Conservation (phyloP, 2,329 filamentous ascomycete species). For the Cyanodermella asteris region DNA sequence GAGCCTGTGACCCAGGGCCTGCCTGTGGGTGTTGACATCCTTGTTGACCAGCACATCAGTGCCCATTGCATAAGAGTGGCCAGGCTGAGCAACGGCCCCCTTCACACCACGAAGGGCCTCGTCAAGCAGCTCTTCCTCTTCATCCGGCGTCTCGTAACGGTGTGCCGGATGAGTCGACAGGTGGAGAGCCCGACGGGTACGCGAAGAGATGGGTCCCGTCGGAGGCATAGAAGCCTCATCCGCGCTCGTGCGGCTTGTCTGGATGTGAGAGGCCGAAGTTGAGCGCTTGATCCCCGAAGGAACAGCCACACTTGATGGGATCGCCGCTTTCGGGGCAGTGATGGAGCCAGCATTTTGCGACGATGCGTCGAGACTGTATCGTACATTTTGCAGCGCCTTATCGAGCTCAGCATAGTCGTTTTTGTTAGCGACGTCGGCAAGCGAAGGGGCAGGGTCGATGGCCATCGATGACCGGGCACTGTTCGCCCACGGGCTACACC, state of each 20-base stretch:
- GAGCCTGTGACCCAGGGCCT: constrained; percentile 10
- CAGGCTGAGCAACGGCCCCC: constrained; percentile 30
- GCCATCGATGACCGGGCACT: constrained; percentile 70
- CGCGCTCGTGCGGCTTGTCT: constrained; percentile 2
- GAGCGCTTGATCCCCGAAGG: constrained; percentile 12
- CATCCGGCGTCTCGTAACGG: constrained; percentile 83
- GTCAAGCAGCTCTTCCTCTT: constrained; percentile 87
- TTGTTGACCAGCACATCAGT: constrained; percentile 27
- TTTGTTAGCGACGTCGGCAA: too few species aligned
- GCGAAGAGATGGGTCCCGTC: constrained; percentile 46
- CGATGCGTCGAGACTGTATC: constrained; percentile 32
- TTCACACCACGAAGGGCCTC: constrained; percentile 65
- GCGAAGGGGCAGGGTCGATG: constrained; percentile 46
- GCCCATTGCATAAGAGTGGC: too few species aligned
- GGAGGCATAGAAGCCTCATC: constrained; percentile 22
- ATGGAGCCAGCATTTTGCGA: constrained; percentile 8
- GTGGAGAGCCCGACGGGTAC: constrained; percentile 56
- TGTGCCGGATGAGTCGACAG: constrained; percentile 50
- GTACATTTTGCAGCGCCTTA: constrained; percentile 36
- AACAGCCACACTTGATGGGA: constrained; percentile 16
- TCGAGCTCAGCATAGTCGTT: constrained; percentile 38
- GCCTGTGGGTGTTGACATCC: constrained; percentile 9
- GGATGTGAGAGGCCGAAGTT: constrained; percentile 4
- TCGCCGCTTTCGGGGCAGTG: constrained; percentile 9
- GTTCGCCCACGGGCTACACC: constrained; percentile 62